These are phyloP conservation scores for Plasmodium gaboni DNA, from an alignment of 169 alveolate species.

Conservation along the genomic window DNA sequence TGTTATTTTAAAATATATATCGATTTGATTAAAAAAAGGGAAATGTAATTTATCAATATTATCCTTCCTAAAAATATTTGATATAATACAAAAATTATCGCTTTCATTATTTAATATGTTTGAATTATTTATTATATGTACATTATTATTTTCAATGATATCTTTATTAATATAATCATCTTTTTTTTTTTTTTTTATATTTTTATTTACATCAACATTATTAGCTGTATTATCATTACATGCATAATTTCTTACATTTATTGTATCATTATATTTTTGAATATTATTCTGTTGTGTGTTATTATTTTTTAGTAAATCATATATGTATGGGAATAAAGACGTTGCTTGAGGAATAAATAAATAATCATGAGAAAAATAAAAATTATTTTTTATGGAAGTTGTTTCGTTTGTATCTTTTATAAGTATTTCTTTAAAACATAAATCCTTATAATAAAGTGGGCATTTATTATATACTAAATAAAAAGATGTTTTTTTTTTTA, in stretches of 20 bases:
- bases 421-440: conserved; percentile 62
- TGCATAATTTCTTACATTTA: background rate
- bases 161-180: background rate
- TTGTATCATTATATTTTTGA: background rate
- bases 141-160: background rate
- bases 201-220: background rate
- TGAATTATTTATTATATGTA: background rate
- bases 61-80: conserved; percentile 62
- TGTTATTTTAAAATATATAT: conserved; percentile 62
- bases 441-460: conserved; percentile 51
- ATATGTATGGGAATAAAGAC: conserved; percentile 53
- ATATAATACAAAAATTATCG: conserved; percentile 37
- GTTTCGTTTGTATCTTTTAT: conserved; percentile 68
- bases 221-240: background rate
- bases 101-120: background rate
- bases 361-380: conserved; percentile 41
- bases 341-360: conserved; percentile 74
- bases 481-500: conserved; percentile 36
- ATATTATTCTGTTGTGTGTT: background rate
- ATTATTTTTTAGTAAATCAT: conserved; percentile 2
- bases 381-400: conserved; percentile 43
- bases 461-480: conserved; percentile 48
- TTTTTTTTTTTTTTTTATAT: background rate
- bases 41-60: conserved; percentile 66
- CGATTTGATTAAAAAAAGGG: conserved; percentile 74